Base-by-base conservation (phyloP, 768 basidiomycete species). In the Suillus tomentosus region DNA sequence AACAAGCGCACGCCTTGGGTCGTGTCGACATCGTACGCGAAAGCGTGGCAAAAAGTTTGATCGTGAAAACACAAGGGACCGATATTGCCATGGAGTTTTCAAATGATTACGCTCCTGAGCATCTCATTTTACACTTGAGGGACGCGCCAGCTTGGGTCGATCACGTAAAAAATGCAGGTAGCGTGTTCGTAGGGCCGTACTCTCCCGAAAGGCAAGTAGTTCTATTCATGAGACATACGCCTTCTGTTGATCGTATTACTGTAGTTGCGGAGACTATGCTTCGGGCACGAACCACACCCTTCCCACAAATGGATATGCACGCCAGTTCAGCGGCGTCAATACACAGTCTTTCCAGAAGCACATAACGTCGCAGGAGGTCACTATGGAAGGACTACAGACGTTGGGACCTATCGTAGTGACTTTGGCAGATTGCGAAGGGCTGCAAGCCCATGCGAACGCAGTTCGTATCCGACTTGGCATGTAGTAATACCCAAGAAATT, bases 261-360 rank as follows among this genome's bases (percentile, higher is more conserved):
- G 48, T 69, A 98, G 96, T 69, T 98, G 95, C 76, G 97, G 97
- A 37, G 97, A 99, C 76, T 99, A 99, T 70, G 96, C 96, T 7
- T 99, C 96, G 0, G 97, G 97, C 22, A 99, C 97, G 9, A 99
- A 99, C 76, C 97, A 99, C 80, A 99, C 96, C 0, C 82, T 99
- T 27, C 96, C 96, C 43, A 97, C 94, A 11, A 95, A 94, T 66
- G 95, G 96, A 27, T 99, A 95, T 75, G 97, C 97, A 27, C 88
- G 94, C 58, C 97, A 99, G 74, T 99, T 96, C 81, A 97, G 95
- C 69, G 97, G 97, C 5, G 97, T 99, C 69, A 98, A 96, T 79
- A 98, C 96, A 1, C 81, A 86, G 10, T 95, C 95, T 2, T 99
- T 99, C 90, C 96, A 98, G 74, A 99, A 99, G 77, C 92, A 99